Evolutionary conservation across 2,329 filamentous ascomycete genomes (phyloP), one percentile per base, ranked within the genome.

Genomic region (Rutstroemia sp.): DNA sequence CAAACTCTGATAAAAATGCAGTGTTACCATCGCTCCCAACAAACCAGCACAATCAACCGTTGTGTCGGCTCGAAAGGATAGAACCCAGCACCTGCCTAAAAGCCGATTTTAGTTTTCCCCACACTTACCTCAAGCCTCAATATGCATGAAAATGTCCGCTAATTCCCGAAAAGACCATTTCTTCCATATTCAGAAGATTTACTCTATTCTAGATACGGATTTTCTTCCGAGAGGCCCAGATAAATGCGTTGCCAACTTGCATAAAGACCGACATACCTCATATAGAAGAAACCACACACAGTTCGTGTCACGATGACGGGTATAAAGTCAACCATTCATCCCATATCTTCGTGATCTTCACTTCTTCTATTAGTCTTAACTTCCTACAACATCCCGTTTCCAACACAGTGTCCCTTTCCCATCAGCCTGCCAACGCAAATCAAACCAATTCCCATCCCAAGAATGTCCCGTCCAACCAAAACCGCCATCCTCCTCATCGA

Each of bases 401-500:
- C 12, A 14, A 3, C 12, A 12, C 9, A 34, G 30, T 4, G 12
- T 12, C 30, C 3, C 30, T 34, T 34, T 1, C 10, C 30, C 30
- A 14, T 34, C 10, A 14, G 12, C 9, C 30, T 9, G 14, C 30
- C 30, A 34, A 12, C 14, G 9, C 39, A 42, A 42, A 8, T 14
- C 39, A 42, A 42, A 17, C 17, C 40, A 44, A 23, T n/a, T 17
- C 40, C 9, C 40, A 17, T 9, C 17, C n/a, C 17, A 16, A 44
- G 12, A 21, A 44, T 44, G 40, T 19, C 40, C 17, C 17, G n/a
- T 17, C 14, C 40, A 17, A 44, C 19, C 10, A 25, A 55, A 45
- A 67, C 61, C 14, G 65, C 65, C 36, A 51, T 67, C 10, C 38
- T 68, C 21, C 55, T 67, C 34, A 63, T 67, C 7, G 64, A 68